phyloP scores from a whole-genome alignment of 2,329 filamentous ascomycete genomes.

The Paraconiothyrium sp. region DNA sequence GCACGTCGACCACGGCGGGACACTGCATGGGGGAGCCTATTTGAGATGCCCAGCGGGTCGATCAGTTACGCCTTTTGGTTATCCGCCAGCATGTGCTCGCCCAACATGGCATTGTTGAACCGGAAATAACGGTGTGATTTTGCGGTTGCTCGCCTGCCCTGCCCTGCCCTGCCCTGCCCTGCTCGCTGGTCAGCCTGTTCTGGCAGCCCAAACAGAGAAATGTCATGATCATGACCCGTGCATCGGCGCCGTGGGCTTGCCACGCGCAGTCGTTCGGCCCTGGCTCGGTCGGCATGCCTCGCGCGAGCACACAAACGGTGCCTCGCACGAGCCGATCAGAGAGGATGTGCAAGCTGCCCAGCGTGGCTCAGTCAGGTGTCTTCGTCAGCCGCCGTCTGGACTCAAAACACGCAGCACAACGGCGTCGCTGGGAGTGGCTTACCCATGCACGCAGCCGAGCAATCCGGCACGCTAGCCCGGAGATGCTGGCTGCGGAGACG shows the following conservation, averaged over 20 bases:
- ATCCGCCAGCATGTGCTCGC: constrained; percentile 19
- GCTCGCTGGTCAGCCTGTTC: not conserved
- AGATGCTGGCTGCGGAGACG: constrained; percentile 20
- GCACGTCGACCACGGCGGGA: constrained; percentile 13
- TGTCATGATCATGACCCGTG: constrained; percentile 18
- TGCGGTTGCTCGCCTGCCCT: constrained; percentile 1
- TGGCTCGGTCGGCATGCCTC: no score
- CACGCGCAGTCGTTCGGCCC: no score
- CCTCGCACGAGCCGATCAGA: not conserved
- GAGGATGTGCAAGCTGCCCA: constrained; percentile 14
- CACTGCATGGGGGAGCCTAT: constrained; percentile 15
- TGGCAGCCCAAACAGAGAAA: constrained; percentile 6
- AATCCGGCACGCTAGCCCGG: constrained; percentile 36
- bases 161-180: no score
- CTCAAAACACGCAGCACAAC: not conserved
- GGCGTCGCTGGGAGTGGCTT: constrained; percentile 4
- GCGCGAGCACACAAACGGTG: no score
- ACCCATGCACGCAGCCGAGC: constrained; percentile 29
- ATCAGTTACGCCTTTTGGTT: constrained; percentile 32
- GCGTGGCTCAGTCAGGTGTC: constrained; percentile 24
- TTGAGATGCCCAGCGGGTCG: constrained; percentile 24
- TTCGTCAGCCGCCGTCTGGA: constrained; percentile 22
- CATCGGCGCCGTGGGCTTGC: not conserved
- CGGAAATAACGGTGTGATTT: constrained; percentile 20
- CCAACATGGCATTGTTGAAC: constrained; percentile 23